phyloP scores from a whole-genome alignment of 2,329 filamentous ascomycete genomes.

The Ophiostoma piceae region DNA sequence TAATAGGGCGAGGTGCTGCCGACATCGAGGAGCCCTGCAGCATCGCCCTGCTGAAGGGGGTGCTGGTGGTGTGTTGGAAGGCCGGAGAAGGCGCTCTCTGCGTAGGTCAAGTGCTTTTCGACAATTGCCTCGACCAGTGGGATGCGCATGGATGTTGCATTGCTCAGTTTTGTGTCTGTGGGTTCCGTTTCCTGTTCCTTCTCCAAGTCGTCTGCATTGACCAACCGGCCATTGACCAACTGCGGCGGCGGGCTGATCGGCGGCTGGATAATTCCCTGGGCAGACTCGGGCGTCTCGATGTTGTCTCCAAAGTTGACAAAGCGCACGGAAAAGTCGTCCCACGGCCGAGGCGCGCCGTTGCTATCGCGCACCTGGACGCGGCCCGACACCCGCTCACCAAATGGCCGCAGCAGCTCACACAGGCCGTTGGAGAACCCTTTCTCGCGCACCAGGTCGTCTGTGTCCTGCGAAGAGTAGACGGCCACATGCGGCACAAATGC shows the following conservation, averaged over 20 bases:
- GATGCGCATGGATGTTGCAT: slow-evolving; percentile 43
- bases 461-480: slow-evolving; percentile 80
- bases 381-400: slow-evolving; percentile 80
- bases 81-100: slow-evolving; percentile 55
- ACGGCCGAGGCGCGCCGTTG: slow-evolving; percentile 71
- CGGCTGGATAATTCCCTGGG: slow-evolving; percentile 34
- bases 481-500: slow-evolving; percentile 87
- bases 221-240: slow-evolving; percentile 15
- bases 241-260: slow-evolving; percentile 22
- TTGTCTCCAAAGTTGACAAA: slow-evolving; percentile 68
- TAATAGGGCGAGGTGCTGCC: slow-evolving; percentile 71
- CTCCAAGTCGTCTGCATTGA: background rate
- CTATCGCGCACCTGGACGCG: slow-evolving; percentile 90
- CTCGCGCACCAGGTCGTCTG: slow-evolving; percentile 68
- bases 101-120: slow-evolving; percentile 69
- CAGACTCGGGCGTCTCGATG: slow-evolving; percentile 47
- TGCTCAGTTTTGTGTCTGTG: slow-evolving; percentile 17
- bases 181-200: slow-evolving; percentile 24
- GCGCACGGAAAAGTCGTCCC: slow-evolving; percentile 85
- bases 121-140: slow-evolving; percentile 74
- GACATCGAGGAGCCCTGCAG: slow-evolving; percentile 38
- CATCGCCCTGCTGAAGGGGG: slow-evolving; percentile 33
- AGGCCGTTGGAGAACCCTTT: slow-evolving; percentile 83
- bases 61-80: slow-evolving; percentile 29
- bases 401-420: slow-evolving; percentile 80